Base-by-base conservation (phyloP, 2,329 filamentous ascomycete species). In the Diaporthe batatas region DNA sequence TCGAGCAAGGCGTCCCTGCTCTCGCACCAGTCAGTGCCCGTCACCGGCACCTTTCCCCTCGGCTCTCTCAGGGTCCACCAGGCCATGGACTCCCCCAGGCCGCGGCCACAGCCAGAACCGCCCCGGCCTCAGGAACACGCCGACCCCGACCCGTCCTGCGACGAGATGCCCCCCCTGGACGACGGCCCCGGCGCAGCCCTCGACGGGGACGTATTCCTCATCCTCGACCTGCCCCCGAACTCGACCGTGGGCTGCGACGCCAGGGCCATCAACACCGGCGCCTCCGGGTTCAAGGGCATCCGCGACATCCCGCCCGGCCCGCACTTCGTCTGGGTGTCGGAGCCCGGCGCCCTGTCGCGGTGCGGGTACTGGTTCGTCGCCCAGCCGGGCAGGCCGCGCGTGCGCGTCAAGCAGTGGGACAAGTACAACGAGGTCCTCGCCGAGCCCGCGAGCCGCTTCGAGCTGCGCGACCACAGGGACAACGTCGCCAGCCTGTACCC, bases 271-370 rank as follows among this genome's bases (percentile, higher is more conserved):
- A 86, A 83, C 21, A 83, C 83, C 6, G 81, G 80, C 53, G 79
- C 59, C 69, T 75, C 71, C 18, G 74, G 84, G 29, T 88, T 91
- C 75, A 81, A 82, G 10, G 90, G 90, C 25, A 83, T 92, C 72
- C 85, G 85, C 29, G 83, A 89, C 70, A 82, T 92, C 34, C 88
- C 89, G 0, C 77, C 82, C 0, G 90, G 90, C 0, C 79, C 86
- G 18, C 90, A 92, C 77, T 87, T 92, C 73, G 82, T 91, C 72
- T 92, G 89, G 89, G 85, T 87, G 36, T 83, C 89, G 2, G 84
- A 88, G 29, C 83, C 85, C 0, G 82, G 82, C 2, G 82, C 83
- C 23, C 82, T 84, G 23, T 87, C 88, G 2, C 85, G 90, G 4
- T 87, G 83, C 70, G 90, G 89, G 6, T 90, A 87, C 77, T 92